Evolutionary conservation across 495 filamentous ascomycete species (phyloP), one percentile per base, ranked within the genome.

Genomic region (Trichoderma erinaceum): DNA sequence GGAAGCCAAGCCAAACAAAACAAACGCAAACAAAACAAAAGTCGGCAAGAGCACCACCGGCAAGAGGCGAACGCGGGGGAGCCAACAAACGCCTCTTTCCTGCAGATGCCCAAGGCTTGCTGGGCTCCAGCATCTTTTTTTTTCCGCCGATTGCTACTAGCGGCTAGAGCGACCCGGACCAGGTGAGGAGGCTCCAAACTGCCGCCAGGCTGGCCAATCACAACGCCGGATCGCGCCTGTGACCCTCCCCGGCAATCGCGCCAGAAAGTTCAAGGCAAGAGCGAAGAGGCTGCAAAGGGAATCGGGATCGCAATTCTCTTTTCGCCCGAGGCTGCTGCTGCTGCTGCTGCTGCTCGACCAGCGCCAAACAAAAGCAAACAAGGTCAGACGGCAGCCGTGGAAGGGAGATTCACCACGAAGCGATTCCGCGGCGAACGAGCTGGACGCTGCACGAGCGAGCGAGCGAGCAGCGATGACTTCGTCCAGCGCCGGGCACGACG

Each of bases 381-480:
- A 27, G 4, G 50, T 21, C 16, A 23, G 23, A 23, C n/a, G 50
- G 21, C 35, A 38, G 35, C 35, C 35, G 8, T 10, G 35, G 35
- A 38, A 38, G 35, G 35, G 35, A 38, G 35, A 38, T 38, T 10
- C 35, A 38, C 35, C 35, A 38, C 35, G 25, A 12, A 61, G 56
- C 56, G 56, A 32, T 16, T 16, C 56, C 56, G 56, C 56, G 67
- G 63, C 67, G 67, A 68, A 68, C 21, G 67, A 68, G 67, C 67
- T 46, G 43, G 35, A 38, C 35, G 35, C 64, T 52, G 23, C 52
- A 38, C 41, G 29, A 64, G 35, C 44, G 44, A 52, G 48, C 48
- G 23, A 61, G 56, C 56, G 25, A 68, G 67, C 67, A 64, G 67
- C 67, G 67, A 68, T 68, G 67, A 68, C 67, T 64, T 68, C 67